Evolutionary conservation across 306 rosid genomes (phyloP).

Genomic region (Rosa lucieae): DNA sequence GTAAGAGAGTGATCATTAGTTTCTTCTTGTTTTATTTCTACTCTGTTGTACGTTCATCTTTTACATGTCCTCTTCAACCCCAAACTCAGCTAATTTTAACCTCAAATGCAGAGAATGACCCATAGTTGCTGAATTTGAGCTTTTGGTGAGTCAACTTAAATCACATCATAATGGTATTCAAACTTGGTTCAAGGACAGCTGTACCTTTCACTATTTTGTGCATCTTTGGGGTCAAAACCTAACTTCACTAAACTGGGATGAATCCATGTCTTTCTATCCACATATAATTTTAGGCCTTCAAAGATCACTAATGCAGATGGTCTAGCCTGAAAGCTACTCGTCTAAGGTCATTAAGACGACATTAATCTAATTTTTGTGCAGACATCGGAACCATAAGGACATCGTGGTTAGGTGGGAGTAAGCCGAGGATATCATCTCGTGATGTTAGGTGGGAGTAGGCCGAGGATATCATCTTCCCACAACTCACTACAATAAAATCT

Average conservation of each 20-base stretch:
- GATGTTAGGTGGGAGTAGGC: too few relatives aligned
- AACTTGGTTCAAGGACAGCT: not conserved
- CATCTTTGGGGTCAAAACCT: not conserved
- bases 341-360: not conserved
- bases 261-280: not conserved
- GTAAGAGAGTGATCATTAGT: not conserved
- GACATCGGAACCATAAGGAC: not conserved
- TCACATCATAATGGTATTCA: not conserved
- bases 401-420: not conserved
- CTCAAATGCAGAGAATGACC: not conserved
- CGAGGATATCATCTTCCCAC: not conserved
- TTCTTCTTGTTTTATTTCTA: not conserved
- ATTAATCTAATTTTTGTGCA: not conserved
- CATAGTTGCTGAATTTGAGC: not conserved
- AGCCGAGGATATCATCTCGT: not conserved
- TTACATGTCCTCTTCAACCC: not conserved
- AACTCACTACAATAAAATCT: not conserved
- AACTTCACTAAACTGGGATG: not conserved
- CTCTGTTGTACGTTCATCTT: not conserved
- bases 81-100: not conserved
- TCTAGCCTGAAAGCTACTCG: not conserved
- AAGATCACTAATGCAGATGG: conserved; percentile 2
- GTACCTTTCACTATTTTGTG: not conserved
- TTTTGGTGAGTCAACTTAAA: not conserved
- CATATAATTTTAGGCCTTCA: not conserved